Percentiles rank a stretch among this genome's conserved stretches.
Evolutionary conservation across 148 eudicot species (phyloP).

Genomic region (Rhododendron griersonianum): DNA sequence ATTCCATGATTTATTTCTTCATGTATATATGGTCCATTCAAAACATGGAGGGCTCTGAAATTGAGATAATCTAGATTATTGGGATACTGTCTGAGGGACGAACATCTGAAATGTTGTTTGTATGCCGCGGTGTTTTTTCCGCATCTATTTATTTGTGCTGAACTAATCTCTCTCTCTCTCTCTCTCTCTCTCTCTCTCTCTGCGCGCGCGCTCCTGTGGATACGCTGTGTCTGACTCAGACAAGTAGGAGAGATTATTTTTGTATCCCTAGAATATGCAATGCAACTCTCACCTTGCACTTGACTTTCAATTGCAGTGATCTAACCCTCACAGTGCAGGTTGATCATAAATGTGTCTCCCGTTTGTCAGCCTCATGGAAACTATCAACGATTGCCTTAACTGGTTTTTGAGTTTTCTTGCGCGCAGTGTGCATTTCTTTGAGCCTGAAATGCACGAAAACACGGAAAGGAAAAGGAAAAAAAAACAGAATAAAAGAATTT

Average conservation of each 20-base stretch:
- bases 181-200: background rate
- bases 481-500: background rate
- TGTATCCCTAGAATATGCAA: background rate
- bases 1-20: background rate
- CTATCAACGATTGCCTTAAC: too few relatives aligned
- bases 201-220: background rate
- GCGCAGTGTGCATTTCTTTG: background rate
- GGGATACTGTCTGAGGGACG: background rate
- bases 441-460: background rate
- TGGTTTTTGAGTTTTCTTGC: background rate
- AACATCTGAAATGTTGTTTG: background rate
- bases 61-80: background rate
- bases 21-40: constrained; percentile 18
- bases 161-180: background rate
- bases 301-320: background rate
- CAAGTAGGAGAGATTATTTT: background rate
- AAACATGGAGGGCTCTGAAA: constrained; percentile 14
- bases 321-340: background rate
- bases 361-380: background rate
- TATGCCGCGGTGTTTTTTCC: background rate
- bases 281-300: background rate
- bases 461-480: too few relatives aligned
- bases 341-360: background rate
- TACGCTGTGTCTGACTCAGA: background rate
- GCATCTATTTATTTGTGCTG: background rate